Evolutionary conservation across 306 rosid species (phyloP).

Genomic region (Cicer chorassanicum): DNA sequence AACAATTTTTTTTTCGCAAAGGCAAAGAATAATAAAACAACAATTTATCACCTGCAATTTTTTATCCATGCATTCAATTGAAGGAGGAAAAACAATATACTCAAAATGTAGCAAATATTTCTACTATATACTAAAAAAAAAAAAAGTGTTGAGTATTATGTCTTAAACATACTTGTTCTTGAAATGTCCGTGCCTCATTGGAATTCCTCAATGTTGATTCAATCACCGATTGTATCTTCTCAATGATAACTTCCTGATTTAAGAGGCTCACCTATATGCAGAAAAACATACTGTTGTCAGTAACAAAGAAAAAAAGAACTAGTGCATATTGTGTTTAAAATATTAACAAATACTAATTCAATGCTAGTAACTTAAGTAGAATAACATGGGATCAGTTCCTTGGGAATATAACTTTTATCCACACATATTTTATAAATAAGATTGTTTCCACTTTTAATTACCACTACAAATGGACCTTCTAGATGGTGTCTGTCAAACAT

Average conservation of each 20-base stretch:
- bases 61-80: conserved; percentile 22
- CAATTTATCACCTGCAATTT: conserved; percentile 17
- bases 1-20: not conserved
- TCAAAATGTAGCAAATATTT: conserved; percentile 37
- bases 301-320: conserved; percentile 27
- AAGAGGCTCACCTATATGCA: conserved; percentile 80
- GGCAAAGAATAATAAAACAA: not conserved
- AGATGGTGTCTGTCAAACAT: conserved; percentile 12
- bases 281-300: conserved; percentile 18
- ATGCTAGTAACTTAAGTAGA: not conserved
- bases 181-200: conserved; percentile 69
- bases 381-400: conserved; percentile 23
- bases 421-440: not conserved
- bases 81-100: conserved; percentile 18
- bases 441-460: conserved; percentile 19
- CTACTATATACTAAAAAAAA: conserved; percentile 9
- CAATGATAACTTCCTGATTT: conserved; percentile 88
- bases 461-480: not conserved
- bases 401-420: not conserved
- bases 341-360: conserved; percentile 23
- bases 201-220: conserved; percentile 89
- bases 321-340: conserved; percentile 9
- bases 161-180: conserved; percentile 69
- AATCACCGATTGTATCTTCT: conserved; percentile 80
- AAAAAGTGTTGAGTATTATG: conserved; percentile 17